These are phyloP conservation scores for Jaapia argillacea DNA, from an alignment of 768 basidiomycete genomes.

Conservation along the genomic window DNA sequence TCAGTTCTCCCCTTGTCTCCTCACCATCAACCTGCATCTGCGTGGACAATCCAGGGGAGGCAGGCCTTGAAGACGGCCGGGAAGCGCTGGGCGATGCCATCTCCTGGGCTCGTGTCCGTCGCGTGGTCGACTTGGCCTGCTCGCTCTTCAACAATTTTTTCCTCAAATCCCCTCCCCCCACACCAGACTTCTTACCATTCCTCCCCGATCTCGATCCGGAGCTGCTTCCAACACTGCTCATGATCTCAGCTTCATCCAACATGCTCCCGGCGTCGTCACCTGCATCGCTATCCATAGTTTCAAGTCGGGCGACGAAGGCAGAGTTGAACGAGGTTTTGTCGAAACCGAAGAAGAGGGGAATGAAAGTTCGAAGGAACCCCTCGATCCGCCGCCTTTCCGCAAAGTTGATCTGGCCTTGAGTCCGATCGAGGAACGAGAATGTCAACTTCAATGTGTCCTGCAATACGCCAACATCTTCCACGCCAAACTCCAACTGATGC, in stretches of 20 bases:
- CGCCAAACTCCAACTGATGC: conserved; percentile 72
- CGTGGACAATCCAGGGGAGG: conserved; percentile 49
- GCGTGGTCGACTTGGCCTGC: conserved; percentile 59
- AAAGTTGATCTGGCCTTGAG: conserved; percentile 60
- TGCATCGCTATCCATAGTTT: conserved; percentile 43
- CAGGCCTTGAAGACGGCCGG: conserved; percentile 38
- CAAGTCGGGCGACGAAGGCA: conserved; percentile 51
- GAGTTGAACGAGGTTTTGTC: conserved; percentile 63
- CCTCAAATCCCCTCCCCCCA: conserved; percentile 46
- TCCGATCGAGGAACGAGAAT: conserved; percentile 86
- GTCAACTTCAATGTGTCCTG: conserved; percentile 86
- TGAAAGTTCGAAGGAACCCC: conserved; percentile 63
- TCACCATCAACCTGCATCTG: conserved; percentile 26
- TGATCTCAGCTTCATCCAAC: conserved; percentile 28
- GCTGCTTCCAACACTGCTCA: conserved; percentile 17
- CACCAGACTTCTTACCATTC: conserved; percentile 25
- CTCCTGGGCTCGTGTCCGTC: conserved; percentile 49
- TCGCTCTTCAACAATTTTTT: conserved; percentile 79
- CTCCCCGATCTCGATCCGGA: conserved; percentile 31
- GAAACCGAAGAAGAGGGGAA: conserved; percentile 71
- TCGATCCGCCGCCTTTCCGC: conserved; percentile 79
- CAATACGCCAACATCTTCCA: conserved; percentile 68
- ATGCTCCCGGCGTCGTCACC: conserved; percentile 32
- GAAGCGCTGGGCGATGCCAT: conserved; percentile 35
- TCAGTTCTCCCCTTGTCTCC: conserved; percentile 8